These are phyloP conservation scores for Clonostachys byssicola DNA, from an alignment of 2,329 filamentous ascomycete genomes.

Conservation along the genomic window DNA sequence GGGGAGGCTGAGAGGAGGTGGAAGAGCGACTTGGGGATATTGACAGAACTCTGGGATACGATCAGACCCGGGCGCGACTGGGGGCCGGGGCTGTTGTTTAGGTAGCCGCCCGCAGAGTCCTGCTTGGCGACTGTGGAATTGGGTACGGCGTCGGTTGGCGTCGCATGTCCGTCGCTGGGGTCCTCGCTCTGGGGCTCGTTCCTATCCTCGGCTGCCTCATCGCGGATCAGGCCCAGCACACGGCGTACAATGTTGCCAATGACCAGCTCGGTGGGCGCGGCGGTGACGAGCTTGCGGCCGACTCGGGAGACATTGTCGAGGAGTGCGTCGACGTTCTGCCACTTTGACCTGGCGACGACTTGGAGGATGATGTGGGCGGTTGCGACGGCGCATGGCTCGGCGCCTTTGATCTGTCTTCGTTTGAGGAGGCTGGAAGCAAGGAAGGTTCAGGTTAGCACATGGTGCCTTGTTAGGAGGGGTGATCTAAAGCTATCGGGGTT, in stretches of 20 bases:
- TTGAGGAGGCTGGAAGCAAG: conserved; percentile 69
- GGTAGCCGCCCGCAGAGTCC: conserved; percentile 21
- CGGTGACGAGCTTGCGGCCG: conserved; percentile 72
- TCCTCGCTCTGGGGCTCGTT: conserved; percentile 62
- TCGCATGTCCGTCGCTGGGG: conserved; percentile 33
- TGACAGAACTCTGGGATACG: conserved; percentile 59
- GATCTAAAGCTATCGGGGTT: conserved; percentile 4
- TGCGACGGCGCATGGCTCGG: conserved; percentile 84
- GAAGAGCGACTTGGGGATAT: conserved; percentile 75
- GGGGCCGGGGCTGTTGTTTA: conserved; percentile 13
- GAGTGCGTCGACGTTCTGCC: conserved; percentile 71
- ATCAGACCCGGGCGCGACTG: conserved; percentile 53
- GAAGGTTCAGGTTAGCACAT: neutral
- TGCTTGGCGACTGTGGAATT: conserved; percentile 25
- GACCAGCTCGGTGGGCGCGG: conserved; percentile 85
- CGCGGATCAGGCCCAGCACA: conserved; percentile 84
- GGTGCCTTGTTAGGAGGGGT: too few relatives aligned
- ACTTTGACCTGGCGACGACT: conserved; percentile 79
- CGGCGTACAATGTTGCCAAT: conserved; percentile 93
- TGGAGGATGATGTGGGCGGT: conserved; percentile 85
- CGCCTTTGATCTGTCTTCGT: conserved; percentile 82
- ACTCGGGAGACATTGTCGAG: conserved; percentile 76
- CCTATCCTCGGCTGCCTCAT: conserved; percentile 80
- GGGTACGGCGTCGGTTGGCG: conserved; percentile 20
- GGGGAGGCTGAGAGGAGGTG: conserved; percentile 72